Conservation (phyloP, 2,329 filamentous ascomycete genomes). For the Talaromyces sp. region DNA sequence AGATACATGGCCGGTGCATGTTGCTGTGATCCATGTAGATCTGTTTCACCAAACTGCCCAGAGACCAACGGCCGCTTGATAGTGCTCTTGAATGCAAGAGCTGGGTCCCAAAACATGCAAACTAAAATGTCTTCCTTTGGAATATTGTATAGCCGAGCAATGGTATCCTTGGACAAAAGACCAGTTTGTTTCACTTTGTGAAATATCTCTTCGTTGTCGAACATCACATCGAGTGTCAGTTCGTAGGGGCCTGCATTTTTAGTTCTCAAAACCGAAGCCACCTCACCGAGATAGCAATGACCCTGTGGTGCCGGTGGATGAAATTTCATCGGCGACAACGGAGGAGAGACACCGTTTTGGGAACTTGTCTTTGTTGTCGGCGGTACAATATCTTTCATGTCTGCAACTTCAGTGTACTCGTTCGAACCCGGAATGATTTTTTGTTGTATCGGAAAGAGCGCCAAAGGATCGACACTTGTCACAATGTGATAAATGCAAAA, state of each 20-base stretch:
- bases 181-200: not conserved
- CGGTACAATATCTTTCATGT: not conserved
- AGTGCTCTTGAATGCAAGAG: not conserved
- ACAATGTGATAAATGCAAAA: slow-evolving; percentile 3
- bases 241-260: slow-evolving; percentile 4
- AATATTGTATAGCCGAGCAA: not conserved
- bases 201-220: not conserved
- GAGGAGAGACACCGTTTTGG: not conserved
- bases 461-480: not conserved
- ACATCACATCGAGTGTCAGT: slow-evolving; percentile 1
- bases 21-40: not conserved
- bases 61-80: not conserved
- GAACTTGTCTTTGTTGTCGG: not conserved
- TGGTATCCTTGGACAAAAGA: not conserved
- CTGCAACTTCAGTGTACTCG: not conserved
- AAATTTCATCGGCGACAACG: not conserved
- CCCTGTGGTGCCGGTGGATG: not conserved
- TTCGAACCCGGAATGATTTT: not conserved
- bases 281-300: not conserved
- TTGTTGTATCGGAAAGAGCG: not conserved
- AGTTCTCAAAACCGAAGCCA: not conserved
- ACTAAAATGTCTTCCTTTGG: not conserved
- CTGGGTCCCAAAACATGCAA: not conserved
- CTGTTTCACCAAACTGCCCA: not conserved
- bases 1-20: not conserved